A percentile compares a stretch with the other conserved stretches of the same genome.
phyloP scores from a whole-genome alignment of 768 basidiomycete genomes.

The Pisolithus tinctorius region DNA sequence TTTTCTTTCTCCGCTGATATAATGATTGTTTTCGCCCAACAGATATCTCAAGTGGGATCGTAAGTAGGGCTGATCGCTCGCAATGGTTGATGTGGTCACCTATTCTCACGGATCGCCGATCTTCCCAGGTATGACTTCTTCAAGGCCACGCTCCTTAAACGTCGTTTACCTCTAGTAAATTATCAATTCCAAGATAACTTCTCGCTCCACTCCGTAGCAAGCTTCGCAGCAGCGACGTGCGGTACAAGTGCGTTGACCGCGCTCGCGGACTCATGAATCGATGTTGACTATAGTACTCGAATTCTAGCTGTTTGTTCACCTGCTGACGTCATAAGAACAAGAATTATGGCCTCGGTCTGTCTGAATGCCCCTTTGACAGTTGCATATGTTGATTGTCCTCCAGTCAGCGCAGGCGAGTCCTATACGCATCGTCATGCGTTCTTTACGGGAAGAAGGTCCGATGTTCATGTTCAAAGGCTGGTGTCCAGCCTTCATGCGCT shows the following conservation, averaged over 20 bases:
- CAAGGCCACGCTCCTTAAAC: conserved; percentile 50
- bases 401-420: conserved; percentile 48
- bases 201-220: conserved; percentile 59
- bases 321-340: conserved; percentile 68
- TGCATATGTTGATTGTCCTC: conserved; percentile 3
- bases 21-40: not conserved
- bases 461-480: conserved; percentile 83
- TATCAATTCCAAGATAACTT: conserved; percentile 62
- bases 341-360: conserved; percentile 71
- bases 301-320: conserved; percentile 67
- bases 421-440: conserved; percentile 46
- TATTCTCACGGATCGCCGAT: conserved; percentile 2
- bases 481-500: conserved; percentile 80
- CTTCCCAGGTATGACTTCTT: conserved; percentile 65
- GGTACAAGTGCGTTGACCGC: conserved; percentile 56
- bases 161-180: conserved; percentile 47
- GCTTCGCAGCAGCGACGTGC: conserved; percentile 64
- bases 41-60: conserved; percentile 84
- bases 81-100: not conserved
- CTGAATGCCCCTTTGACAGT: not conserved
- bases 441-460: conserved; percentile 67
- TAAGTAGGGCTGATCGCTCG: conserved; percentile 33
- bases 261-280: not conserved
- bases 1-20: conserved; percentile 2
- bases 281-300: conserved; percentile 2